Conservation (phyloP, 1,284 basidiomycete species). For the Trichosporon asahii region DNA sequence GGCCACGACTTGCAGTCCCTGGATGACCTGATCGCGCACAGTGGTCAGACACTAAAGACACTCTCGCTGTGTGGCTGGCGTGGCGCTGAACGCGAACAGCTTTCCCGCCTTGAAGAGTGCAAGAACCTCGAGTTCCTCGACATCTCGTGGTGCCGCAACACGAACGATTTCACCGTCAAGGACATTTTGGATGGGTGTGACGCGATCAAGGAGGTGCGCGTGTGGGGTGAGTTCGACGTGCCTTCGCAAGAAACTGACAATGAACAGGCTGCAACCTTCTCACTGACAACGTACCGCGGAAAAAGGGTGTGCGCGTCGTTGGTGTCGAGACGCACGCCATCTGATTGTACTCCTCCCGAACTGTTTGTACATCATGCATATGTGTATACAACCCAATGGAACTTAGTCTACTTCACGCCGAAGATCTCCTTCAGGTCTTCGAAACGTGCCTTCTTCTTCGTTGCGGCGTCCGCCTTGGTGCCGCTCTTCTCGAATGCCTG, state of each 20-base stretch:
- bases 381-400: neutral
- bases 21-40: conserved; percentile 65
- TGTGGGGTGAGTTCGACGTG: conserved; percentile 48
- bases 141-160: conserved; percentile 78
- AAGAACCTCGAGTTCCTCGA: conserved; percentile 64
- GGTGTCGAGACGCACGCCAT: conserved; percentile 52
- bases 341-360: conserved; percentile 12
- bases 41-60: conserved; percentile 60
- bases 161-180: conserved; percentile 80
- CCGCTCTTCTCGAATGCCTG: conserved; percentile 47
- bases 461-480: conserved; percentile 30
- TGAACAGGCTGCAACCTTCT: conserved; percentile 48
- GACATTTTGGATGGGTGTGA: conserved; percentile 60
- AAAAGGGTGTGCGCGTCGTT: conserved; percentile 49
- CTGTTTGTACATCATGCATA: neutral
- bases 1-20: conserved; percentile 62
- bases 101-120: conserved; percentile 59
- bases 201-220: conserved; percentile 36
- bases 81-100: conserved; percentile 59
- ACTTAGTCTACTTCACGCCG: conserved; percentile 26
- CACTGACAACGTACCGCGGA: conserved; percentile 48
- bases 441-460: conserved; percentile 44
- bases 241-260: neutral
- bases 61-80: conserved; percentile 78
- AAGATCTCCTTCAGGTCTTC: conserved; percentile 47